These are phyloP conservation scores for Picochlorum sp. DNA, from an alignment of 139 green algal genomes.

Conservation along the genomic window DNA sequence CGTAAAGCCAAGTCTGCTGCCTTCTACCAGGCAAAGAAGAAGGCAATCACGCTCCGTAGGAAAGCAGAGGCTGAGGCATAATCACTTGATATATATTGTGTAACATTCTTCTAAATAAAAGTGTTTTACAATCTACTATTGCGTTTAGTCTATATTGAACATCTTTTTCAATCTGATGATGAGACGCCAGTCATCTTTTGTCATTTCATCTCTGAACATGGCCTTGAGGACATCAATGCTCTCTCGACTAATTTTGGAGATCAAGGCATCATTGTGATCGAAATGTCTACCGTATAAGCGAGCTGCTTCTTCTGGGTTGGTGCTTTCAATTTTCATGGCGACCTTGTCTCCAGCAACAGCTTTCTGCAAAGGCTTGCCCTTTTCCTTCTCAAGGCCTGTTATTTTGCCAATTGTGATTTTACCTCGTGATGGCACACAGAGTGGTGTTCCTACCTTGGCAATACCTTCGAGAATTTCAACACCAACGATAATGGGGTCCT, in stretches of 20 bases:
- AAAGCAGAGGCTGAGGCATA: slow-evolving; percentile 49
- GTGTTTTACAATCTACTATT: not conserved
- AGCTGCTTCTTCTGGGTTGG: slow-evolving; percentile 59
- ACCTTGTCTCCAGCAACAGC: slow-evolving; percentile 74
- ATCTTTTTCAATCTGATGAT: slow-evolving; percentile 82
- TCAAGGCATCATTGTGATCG: slow-evolving; percentile 68
- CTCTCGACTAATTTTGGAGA: slow-evolving; percentile 58
- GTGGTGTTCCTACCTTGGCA: slow-evolving; percentile 61
- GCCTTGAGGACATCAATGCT: slow-evolving; percentile 83
- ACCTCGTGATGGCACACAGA: slow-evolving; percentile 53
- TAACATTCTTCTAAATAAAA: slow-evolving; percentile 7
- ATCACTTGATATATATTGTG: slow-evolving; percentile 13
- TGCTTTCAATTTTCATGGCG: slow-evolving; percentile 93
- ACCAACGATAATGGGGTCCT: slow-evolving; percentile 95
- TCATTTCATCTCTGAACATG: slow-evolving; percentile 83
- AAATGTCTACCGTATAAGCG: slow-evolving; percentile 93
- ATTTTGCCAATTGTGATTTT: slow-evolving; percentile 86
- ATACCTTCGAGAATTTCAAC: slow-evolving; percentile 80
- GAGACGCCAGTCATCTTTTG: slow-evolving; percentile 88
- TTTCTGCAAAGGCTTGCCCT: slow-evolving; percentile 77
- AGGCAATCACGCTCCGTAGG: slow-evolving; percentile 42
- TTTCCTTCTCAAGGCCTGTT: slow-evolving; percentile 86
- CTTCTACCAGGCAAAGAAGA: slow-evolving; percentile 84
- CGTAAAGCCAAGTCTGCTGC: slow-evolving; percentile 72
- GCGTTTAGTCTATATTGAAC: slow-evolving; percentile 12